These are phyloP conservation scores for Quercus phellos DNA, from an alignment of 331 rosid species.

Conservation along the genomic window DNA sequence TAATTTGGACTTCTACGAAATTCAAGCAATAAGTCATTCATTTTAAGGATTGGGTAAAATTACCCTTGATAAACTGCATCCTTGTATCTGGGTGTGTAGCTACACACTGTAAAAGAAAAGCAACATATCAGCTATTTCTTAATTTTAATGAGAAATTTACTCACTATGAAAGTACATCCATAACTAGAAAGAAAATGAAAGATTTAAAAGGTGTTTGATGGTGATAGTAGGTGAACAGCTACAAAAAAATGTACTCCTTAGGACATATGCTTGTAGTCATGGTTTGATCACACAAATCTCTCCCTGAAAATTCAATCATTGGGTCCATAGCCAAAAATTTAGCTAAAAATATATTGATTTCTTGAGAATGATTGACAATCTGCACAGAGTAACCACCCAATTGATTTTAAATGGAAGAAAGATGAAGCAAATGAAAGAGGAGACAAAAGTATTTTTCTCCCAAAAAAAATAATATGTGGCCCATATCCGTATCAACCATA, in stretches of 20 bases:
- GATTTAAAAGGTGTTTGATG: neutral
- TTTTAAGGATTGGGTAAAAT: neutral
- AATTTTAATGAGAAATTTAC: neutral
- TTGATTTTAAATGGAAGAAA: too few relatives aligned
- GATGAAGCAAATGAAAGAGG: too few relatives aligned
- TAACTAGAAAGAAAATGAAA: neutral
- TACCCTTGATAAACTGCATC: slow-evolving; percentile 32
- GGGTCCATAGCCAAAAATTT: too few relatives aligned
- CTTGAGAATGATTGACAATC: neutral
- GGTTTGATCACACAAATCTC: neutral
- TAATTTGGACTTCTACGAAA: neutral
- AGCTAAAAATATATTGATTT: neutral
- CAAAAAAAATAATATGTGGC: neutral
- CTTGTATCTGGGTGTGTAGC: slow-evolving; percentile 36
- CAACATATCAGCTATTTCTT: neutral
- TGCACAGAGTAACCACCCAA: too few relatives aligned
- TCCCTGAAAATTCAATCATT: neutral
- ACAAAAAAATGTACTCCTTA: neutral
- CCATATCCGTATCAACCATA: neutral
- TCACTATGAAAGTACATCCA: neutral
- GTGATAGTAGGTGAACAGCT: too few relatives aligned
- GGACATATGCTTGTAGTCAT: neutral
- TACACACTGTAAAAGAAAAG: slow-evolving; percentile 26
- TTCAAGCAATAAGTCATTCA: neutral
- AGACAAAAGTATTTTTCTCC: neutral